Evolutionary conservation across 805 yeast genomes (phyloP).

Genomic region (Schwanniomyces occidentalis): DNA sequence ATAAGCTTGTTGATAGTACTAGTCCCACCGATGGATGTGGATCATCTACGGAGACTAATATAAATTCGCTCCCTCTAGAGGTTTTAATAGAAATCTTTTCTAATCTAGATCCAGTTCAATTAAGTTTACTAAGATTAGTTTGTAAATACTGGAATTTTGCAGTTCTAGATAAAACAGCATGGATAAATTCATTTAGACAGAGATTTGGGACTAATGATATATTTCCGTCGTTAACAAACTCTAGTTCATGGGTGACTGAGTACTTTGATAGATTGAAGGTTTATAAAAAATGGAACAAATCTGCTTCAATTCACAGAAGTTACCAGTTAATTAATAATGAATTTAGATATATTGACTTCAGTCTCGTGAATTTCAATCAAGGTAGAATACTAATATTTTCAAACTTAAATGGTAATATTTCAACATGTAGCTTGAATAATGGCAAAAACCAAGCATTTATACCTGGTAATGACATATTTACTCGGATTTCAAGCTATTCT

Average conservation of each 20-base stretch:
- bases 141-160: slow-evolving; percentile 50
- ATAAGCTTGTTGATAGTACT: no score
- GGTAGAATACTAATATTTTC: slow-evolving; percentile 31
- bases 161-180: slow-evolving; percentile 45
- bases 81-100: slow-evolving; percentile 46
- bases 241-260: slow-evolving; percentile 48
- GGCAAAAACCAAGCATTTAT: slow-evolving; percentile 40
- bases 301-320: slow-evolving; percentile 24
- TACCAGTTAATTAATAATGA: slow-evolving; percentile 31
- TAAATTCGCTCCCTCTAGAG: slow-evolving; percentile 48
- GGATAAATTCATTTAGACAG: slow-evolving; percentile 46
- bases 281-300: slow-evolving; percentile 41
- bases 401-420: slow-evolving; percentile 25
- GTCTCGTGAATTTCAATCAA: slow-evolving; percentile 24
- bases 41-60: no score
- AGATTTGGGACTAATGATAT: slow-evolving; percentile 34
- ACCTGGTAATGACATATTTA: slow-evolving; percentile 27
- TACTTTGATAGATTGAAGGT: slow-evolving; percentile 39
- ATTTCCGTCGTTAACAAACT: slow-evolving; percentile 48
- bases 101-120: slow-evolving; percentile 45
- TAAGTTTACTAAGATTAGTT: slow-evolving; percentile 42
- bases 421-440: slow-evolving; percentile 30
- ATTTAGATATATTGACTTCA: slow-evolving; percentile 21
- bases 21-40: no score
- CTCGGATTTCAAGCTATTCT: slow-evolving; percentile 18